These are phyloP conservation scores for Cairneyella variabilis DNA, from an alignment of 495 filamentous ascomycete species.

Conservation along the genomic window DNA sequence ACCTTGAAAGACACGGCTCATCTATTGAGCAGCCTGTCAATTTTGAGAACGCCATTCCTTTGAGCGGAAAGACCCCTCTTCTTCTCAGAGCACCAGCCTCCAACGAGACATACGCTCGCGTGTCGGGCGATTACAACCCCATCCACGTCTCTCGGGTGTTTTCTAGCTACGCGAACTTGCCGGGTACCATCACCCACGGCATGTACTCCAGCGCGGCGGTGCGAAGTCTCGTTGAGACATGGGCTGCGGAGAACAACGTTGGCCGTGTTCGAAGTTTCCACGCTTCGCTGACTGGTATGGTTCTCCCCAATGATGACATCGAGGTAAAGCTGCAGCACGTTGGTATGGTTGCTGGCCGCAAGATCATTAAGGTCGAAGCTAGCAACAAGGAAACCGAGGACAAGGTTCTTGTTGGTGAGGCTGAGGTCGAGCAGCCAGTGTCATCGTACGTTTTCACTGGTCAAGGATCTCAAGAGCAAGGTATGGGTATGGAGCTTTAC, in stretches of 20 bases:
- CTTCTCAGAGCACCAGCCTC: constrained; percentile 87
- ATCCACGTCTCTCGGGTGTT: constrained; percentile 98
- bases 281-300: constrained; percentile 94
- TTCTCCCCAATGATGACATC: constrained; percentile 92
- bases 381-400: constrained; percentile 92
- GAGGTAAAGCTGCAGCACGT: constrained; percentile 92
- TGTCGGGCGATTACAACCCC: constrained; percentile 97
- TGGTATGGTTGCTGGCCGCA: constrained; percentile 95
- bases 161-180: constrained; percentile 88
- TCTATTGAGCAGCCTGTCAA: constrained; percentile 95
- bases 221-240: constrained; percentile 96
- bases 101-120: constrained; percentile 95
- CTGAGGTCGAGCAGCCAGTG: constrained; percentile 97
- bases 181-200: constrained; percentile 95
- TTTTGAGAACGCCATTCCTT: constrained; percentile 95
- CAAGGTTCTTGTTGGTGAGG: constrained; percentile 90
- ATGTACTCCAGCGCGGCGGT: constrained; percentile 99
- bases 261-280: constrained; percentile 97
- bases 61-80: constrained; percentile 86
- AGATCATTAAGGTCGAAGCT: constrained; percentile 98
- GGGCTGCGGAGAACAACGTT: constrained; percentile 98
- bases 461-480: constrained; percentile 96
- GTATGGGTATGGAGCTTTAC: constrained; percentile 99
- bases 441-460: constrained; percentile 98
- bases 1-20: constrained; percentile 84